Evolutionary conservation across 169 alveolate species (phyloP).

Genomic region (Blepharisma undulans): DNA sequence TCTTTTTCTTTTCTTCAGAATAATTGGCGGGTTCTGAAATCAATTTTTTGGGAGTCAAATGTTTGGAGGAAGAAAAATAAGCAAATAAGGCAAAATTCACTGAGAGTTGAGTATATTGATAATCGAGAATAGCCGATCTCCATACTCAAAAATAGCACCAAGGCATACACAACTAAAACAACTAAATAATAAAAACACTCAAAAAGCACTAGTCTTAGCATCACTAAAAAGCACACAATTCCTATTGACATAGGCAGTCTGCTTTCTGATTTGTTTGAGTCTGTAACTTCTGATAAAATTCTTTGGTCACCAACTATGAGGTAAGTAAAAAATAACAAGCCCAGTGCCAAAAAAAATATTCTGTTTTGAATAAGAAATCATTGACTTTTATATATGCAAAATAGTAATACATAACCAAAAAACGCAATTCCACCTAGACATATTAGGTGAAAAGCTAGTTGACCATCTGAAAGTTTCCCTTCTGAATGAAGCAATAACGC

Average conservation of each 20-base stretch:
- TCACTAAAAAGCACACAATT: background rate
- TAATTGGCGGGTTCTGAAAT: conserved; percentile 3
- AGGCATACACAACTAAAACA: background rate
- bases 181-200: background rate
- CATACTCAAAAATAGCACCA: background rate
- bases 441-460: background rate
- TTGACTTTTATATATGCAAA: background rate
- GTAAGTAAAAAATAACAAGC: background rate
- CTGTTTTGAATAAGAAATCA: background rate
- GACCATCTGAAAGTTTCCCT: background rate
- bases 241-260: background rate
- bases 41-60: background rate
- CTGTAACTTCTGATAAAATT: background rate
- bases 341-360: background rate
- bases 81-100: background rate
- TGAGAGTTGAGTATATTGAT: background rate
- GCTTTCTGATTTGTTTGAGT: background rate
- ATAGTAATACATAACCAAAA: background rate
- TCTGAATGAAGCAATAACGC: background rate
- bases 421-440: background rate
- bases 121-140: background rate
- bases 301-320: background rate
- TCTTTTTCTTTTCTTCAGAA: conserved; percentile 21
- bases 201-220: background rate
- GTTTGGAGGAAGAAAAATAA: background rate